Conservation (phyloP, 352 stramenopile species). For the Pythium plurisporium region DNA sequence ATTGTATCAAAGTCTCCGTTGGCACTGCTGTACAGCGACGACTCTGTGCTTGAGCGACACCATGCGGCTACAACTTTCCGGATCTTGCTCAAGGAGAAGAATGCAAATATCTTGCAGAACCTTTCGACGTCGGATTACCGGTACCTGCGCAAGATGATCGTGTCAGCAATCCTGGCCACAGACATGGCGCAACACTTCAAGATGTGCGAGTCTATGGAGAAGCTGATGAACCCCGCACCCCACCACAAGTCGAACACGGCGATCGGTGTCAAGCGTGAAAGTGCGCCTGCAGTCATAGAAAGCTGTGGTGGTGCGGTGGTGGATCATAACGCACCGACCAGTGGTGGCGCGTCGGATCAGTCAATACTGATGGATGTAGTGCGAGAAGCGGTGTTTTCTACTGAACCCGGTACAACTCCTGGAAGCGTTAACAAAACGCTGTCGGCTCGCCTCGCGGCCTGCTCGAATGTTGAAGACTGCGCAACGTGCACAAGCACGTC, state of each 20-base stretch:
- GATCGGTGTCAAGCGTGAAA: constrained; percentile 39
- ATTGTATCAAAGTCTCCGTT: constrained; percentile 72
- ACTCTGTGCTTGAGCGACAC: constrained; percentile 87
- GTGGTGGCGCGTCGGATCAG: constrained; percentile 2
- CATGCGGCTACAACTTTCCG: constrained; percentile 83
- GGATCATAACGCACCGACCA: not conserved
- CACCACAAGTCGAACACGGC: constrained; percentile 45
- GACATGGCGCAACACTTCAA: constrained; percentile 91
- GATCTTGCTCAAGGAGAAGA: constrained; percentile 79
- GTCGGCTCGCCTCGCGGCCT: constrained; percentile 19
- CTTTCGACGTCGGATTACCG: constrained; percentile 64
- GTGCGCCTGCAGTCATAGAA: constrained; percentile 12
- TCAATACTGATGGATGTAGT: constrained; percentile 37
- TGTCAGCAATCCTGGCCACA: constrained; percentile 84
- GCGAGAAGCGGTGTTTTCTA: constrained; percentile 62
- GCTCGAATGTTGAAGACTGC: constrained; percentile 3
- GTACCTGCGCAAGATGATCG: constrained; percentile 85
- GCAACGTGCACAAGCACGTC: constrained; percentile 12
- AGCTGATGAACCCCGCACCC: constrained; percentile 48
- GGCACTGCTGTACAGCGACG: constrained; percentile 85
- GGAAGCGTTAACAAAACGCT: constrained; percentile 12
- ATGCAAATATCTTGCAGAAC: constrained; percentile 81
- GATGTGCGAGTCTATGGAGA: constrained; percentile 74
- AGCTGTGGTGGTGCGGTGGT: not conserved
- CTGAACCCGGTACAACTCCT: constrained; percentile 37